These are phyloP conservation scores for Beauveria scarabaeidicola DNA, from an alignment of 2,329 filamentous ascomycete genomes.

Conservation along the genomic window DNA sequence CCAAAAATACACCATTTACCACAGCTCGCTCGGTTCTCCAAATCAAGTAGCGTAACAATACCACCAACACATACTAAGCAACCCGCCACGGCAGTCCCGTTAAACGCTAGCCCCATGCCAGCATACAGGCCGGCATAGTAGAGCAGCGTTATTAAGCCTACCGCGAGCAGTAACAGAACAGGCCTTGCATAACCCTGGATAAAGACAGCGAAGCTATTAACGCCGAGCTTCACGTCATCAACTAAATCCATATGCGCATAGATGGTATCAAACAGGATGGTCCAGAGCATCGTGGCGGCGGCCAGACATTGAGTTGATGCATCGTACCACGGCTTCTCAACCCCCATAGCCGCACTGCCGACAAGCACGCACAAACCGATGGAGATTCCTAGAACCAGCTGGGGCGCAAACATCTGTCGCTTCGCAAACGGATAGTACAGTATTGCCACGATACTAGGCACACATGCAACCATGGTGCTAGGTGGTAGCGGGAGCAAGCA, in stretches of 20 bases:
- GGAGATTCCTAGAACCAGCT: slow-evolving; percentile 27
- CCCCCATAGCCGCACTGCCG: slow-evolving; percentile 21
- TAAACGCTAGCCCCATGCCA: not conserved
- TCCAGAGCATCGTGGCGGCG: slow-evolving; percentile 23
- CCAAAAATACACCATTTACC: not conserved
- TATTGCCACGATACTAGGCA: slow-evolving; percentile 21
- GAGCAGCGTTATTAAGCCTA: not conserved
- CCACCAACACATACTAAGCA: not conserved
- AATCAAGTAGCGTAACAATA: not conserved
- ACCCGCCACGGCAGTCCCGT: not conserved
- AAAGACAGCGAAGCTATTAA: slow-evolving; percentile 25
- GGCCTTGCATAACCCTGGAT: not conserved
- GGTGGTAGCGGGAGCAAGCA: not conserved
- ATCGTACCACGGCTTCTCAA: slow-evolving; percentile 15
- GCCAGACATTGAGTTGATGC: slow-evolving; percentile 19
- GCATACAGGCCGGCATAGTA: not conserved
- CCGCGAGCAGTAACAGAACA: not conserved
- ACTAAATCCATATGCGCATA: slow-evolving; percentile 27
- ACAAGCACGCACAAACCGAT: slow-evolving; percentile 24
- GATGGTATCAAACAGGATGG: slow-evolving; percentile 27
- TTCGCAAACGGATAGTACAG: slow-evolving; percentile 28
- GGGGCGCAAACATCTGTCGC: slow-evolving; percentile 26
- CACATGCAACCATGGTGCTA: slow-evolving; percentile 16
- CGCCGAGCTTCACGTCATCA: slow-evolving; percentile 24
- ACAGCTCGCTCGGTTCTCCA: not conserved